Evolutionary conservation across 257 asterid species (phyloP), one percentile per base, ranked within the genome.

Genomic region (Voacanga thouarsii): DNA sequence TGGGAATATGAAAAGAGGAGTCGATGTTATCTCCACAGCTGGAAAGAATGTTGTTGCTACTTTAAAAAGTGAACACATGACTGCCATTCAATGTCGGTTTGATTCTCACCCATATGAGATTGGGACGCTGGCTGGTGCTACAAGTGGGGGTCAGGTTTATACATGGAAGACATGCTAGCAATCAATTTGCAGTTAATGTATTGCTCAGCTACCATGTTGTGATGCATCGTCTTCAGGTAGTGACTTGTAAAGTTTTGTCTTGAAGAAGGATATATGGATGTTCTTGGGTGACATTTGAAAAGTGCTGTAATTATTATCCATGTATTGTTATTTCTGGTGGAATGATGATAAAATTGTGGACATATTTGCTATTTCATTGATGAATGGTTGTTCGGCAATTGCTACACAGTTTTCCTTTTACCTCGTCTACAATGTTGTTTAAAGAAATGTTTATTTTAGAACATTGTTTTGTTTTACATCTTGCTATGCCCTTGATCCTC

Each of bases 61-160:
- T 70, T 85, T 93, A 82, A 68, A 81, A 66, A 95, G 96, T 66
- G 94, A 91, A 67, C 88, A 79, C 79, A 33, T 93, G 80, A 78
- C 96, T 7, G 94, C 96, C 55, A 87, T 88, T 78, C 89, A 93
- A 77, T 89, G 94, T 85, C 94, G 94, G 24, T 73, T 82, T 4
- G 81, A 79, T 30, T 47, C 76, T 14, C 83, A 79, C 59, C 86
- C 24, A 18, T 65, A 21, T 24, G 75, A 84, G 3, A 84, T 83
- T 12, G 98, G 99, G 63, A 89, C 80, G 91, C 94, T 92, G 71
- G 98, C 98, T 53, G 88, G 91, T 68, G 96, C 94, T 30, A 90
- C 96, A 14, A 83, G 91, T 39, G 96, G 96, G 24, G 96, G 98
- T 51, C 94, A 89, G 87, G 93, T 92, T 75, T 94, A 91, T 79